A percentile compares a stretch with the other conserved stretches of the same genome.
These are phyloP conservation scores for Alternaria burnsii DNA, from an alignment of 2,329 filamentous ascomycete genomes.

Conservation along the genomic window DNA sequence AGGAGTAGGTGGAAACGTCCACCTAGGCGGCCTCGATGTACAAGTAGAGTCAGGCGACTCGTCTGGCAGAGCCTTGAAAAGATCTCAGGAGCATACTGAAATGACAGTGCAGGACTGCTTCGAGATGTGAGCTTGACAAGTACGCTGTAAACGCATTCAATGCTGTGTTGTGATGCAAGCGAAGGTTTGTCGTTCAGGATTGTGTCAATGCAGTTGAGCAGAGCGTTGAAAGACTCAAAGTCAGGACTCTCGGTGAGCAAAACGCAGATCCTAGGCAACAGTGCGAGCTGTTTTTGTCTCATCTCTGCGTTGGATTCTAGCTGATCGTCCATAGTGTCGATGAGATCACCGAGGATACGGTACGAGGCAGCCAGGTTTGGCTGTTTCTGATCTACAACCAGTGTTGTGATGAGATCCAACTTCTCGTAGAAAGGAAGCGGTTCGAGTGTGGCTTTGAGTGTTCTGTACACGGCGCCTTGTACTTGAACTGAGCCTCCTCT, in stretches of 20 bases:
- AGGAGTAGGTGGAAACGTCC: conserved; percentile 69
- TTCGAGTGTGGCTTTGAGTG: conserved; percentile 26
- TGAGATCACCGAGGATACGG: conserved; percentile 35
- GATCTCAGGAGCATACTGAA: conserved; percentile 50
- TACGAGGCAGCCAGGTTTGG: conserved; percentile 26
- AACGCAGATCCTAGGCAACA: conserved; percentile 38
- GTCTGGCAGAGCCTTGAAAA: conserved; percentile 65
- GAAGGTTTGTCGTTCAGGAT: conserved; percentile 45
- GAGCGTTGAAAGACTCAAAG: conserved; percentile 60
- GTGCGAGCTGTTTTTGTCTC: conserved; percentile 37
- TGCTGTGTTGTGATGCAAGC: conserved; percentile 54
- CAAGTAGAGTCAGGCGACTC: conserved; percentile 61
- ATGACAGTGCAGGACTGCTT: conserved; percentile 37
- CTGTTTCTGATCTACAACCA: conserved; percentile 21
- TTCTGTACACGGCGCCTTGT: conserved; percentile 20
- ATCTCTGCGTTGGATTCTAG: conserved; percentile 29
- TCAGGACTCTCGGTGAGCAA: conserved; percentile 60
- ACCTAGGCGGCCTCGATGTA: conserved; percentile 66
- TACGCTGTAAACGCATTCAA: conserved; percentile 53
- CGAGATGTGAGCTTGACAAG: conserved; percentile 48
- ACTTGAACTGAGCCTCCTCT: conserved; percentile 21
- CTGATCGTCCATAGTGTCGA: conserved; percentile 41
- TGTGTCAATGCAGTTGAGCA: conserved; percentile 61
- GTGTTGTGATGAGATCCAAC: conserved; percentile 25
- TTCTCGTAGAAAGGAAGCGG: conserved; percentile 30